Percentiles rank a stretch among this genome's conserved stretches.
Evolutionary conservation across 768 basidiomycete species (phyloP).

Genomic region (Pleurotus platypus): DNA sequence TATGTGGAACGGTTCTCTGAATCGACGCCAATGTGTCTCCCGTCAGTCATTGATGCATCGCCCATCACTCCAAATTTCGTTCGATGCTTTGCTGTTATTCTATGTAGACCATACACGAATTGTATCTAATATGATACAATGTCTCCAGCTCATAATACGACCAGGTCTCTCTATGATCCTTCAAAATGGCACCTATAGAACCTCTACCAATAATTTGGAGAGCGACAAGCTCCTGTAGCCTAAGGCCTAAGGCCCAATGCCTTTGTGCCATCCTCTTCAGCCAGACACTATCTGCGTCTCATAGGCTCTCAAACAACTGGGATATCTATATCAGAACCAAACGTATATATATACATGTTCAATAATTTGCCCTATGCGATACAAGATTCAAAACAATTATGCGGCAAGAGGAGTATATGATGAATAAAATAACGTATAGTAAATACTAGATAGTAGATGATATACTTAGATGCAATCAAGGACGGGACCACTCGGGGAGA

Average conservation of each 20-base stretch:
- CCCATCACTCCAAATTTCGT: background rate
- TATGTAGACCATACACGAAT: background rate
- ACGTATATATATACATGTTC: background rate
- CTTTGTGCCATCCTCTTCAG: too few species aligned
- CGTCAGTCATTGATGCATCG: background rate
- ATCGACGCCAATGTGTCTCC: background rate
- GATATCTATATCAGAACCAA: too few species aligned
- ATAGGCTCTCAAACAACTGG: too few species aligned
- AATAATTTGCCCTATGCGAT: background rate
- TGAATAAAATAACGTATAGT: background rate
- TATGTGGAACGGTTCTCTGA: background rate
- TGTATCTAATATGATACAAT: background rate
- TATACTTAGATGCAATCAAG: background rate
- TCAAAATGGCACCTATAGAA: too few species aligned
- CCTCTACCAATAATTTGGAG: too few species aligned
- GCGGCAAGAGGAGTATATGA: background rate
- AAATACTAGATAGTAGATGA: background rate
- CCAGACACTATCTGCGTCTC: too few species aligned
- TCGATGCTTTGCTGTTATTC: background rate
- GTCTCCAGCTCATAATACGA: too few species aligned
- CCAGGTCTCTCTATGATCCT: too few species aligned
- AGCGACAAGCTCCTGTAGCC: too few species aligned
- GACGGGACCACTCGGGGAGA: constrained; percentile 23
- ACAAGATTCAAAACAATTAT: background rate
- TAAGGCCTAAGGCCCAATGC: too few species aligned